Conservation (phyloP, 1,139 yeast genomes). For the Pichia sp. region DNA sequence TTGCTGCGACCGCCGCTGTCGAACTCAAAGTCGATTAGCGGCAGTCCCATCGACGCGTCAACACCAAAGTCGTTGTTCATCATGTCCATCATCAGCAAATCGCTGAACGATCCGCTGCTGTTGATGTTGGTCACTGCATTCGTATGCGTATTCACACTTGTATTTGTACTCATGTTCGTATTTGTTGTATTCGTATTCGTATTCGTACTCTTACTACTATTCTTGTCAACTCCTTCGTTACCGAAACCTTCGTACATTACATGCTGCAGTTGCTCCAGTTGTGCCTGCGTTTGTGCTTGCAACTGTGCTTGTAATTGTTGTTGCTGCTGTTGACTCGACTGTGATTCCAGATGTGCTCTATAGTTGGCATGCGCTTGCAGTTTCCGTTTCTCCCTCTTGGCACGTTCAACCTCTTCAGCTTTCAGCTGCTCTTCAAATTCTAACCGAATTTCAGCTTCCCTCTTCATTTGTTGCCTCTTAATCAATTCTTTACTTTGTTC, state of each 20-base stretch:
- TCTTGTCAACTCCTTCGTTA: too few relatives aligned
- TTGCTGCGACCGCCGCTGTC: slow-evolving; percentile 9
- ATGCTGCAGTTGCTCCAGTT: slow-evolving; percentile 7
- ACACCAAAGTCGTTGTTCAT: slow-evolving; percentile 34
- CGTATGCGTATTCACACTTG: too few relatives aligned
- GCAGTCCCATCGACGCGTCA: slow-evolving; percentile 61
- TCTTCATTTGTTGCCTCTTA: slow-evolving; percentile 4
- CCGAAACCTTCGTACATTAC: too few relatives aligned
- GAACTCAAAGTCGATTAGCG: slow-evolving; percentile 39
- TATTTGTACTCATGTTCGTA: too few relatives aligned
- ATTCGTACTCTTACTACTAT: too few relatives aligned
- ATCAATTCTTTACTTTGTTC: neutral
- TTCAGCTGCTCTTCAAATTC: neutral
- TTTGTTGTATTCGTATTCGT: too few relatives aligned
- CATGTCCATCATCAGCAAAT: neutral
- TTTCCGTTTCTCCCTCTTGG: neutral
- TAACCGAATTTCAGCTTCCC: neutral
- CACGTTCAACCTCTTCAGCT: neutral
- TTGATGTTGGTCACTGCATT: neutral
- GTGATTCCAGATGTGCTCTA: neutral
- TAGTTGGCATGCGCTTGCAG: neutral
- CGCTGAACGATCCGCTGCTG: neutral
- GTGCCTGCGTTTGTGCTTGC: neutral
- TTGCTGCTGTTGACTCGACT: neutral
- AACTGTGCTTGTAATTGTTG: neutral